phyloP scores from a whole-genome alignment of 805 yeast species.

The Wickerhamomyces ciferrii region DNA sequence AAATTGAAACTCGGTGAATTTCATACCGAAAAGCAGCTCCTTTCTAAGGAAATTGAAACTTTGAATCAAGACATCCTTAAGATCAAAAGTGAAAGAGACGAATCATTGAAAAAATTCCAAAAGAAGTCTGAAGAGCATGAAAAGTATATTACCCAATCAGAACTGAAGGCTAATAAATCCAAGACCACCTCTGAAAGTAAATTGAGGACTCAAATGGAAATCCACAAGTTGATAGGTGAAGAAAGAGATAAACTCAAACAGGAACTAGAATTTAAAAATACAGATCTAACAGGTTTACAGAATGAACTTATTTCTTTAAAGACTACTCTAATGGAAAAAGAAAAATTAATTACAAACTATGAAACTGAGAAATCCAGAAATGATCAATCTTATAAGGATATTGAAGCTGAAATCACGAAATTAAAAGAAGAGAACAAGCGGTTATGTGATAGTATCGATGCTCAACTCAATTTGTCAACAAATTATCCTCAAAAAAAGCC shows the following conservation, averaged over 20 bases:
- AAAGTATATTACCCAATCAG: conserved; percentile 4
- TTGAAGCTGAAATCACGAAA: not conserved
- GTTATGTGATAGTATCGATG: conserved; percentile 12
- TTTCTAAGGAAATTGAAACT: not conserved
- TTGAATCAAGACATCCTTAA: not conserved
- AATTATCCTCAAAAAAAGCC: conserved; percentile 12
- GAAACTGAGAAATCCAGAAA: not conserved
- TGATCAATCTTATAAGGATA: not conserved
- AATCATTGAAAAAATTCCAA: conserved; percentile 1
- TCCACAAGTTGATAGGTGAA: conserved; percentile 23
- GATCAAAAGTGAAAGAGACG: not conserved
- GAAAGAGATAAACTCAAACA: conserved; percentile 22
- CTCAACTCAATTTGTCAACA: conserved; percentile 3
- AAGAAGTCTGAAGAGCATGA: not conserved
- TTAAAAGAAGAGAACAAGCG: conserved; percentile 11
- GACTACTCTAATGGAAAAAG: not conserved
- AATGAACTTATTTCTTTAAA: not conserved
- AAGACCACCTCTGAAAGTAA: conserved; percentile 28
- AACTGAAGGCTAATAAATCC: conserved; percentile 12
- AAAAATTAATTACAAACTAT: not conserved
- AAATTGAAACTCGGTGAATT: not conserved
- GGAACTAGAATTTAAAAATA: conserved; percentile 10
- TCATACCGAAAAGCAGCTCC: not conserved
- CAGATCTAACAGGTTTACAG: no score
- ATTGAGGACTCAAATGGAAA: conserved; percentile 28